Conservation (phyloP, 192 early-diverging fungal species). For the Dimargaris cristalligena region DNA sequence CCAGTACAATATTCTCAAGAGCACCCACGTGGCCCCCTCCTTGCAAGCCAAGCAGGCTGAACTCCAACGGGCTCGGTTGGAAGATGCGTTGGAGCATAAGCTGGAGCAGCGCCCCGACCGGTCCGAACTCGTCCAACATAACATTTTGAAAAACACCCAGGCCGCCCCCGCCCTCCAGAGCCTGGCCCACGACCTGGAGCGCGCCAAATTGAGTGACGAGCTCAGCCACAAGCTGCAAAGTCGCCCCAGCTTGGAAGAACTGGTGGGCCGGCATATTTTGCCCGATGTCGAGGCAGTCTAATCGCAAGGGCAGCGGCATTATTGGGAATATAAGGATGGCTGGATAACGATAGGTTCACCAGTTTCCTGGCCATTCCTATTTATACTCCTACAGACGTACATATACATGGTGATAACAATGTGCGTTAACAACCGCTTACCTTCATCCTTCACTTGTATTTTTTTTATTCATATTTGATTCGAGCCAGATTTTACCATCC, state of each 20-base stretch:
- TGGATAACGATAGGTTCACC: neutral
- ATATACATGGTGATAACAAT: neutral
- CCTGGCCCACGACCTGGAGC: constrained; percentile 27
- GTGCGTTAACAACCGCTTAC: neutral
- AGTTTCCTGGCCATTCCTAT: neutral
- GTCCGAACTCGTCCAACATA: constrained; percentile 33
- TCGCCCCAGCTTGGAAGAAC: constrained; percentile 21
- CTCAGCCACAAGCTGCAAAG: constrained; percentile 30
- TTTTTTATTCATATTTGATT: neutral
- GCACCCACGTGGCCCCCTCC: constrained; percentile 18
- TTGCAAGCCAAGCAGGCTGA: constrained; percentile 20
- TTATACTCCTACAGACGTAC: neutral
- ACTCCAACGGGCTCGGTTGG: constrained; percentile 21
- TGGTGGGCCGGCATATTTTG: constrained; percentile 43
- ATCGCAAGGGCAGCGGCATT: neutral
- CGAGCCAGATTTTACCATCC: neutral
- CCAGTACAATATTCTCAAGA: constrained; percentile 38
- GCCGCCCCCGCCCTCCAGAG: constrained; percentile 32
- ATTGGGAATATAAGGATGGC: neutral
- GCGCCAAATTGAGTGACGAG: constrained; percentile 23
- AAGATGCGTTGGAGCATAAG: constrained; percentile 38
- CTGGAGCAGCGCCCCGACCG: constrained; percentile 33
- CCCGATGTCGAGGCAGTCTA: neutral
- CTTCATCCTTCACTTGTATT: neutral
- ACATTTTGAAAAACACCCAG: constrained; percentile 18